phyloP scores from a whole-genome alignment of 441 rosid genomes.

The Flueggea neowawraea region DNA sequence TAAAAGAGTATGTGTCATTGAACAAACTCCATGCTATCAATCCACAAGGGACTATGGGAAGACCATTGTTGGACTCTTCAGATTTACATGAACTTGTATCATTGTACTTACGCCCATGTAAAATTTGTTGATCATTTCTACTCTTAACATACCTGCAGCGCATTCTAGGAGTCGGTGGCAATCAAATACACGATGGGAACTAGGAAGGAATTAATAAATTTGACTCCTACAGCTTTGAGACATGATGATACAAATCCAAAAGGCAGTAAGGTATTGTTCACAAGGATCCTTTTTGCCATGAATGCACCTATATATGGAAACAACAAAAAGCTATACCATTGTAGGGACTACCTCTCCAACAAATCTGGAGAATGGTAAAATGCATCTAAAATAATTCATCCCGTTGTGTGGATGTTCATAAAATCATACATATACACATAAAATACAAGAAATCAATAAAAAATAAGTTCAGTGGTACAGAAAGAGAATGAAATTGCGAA shows the following conservation, averaged over 20 bases:
- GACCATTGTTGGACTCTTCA: conserved; percentile 54
- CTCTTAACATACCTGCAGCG: conserved; percentile 80
- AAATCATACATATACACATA: too few species aligned
- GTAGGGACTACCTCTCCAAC: too few species aligned
- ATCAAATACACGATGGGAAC: not conserved
- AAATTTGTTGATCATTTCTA: conserved; percentile 76
- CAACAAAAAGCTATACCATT: too few species aligned
- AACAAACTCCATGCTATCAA: conserved; percentile 91
- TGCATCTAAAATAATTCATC: too few species aligned
- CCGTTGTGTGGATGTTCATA: too few species aligned
- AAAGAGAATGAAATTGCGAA: not conserved
- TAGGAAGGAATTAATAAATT: too few species aligned
- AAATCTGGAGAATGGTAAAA: too few species aligned
- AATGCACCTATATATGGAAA: too few species aligned
- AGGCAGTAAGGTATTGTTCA: too few species aligned
- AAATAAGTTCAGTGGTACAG: not conserved
- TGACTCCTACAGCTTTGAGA: too few species aligned
- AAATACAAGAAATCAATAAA: not conserved
- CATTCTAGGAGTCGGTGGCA: conserved; percentile 4
- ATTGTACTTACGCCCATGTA: conserved; percentile 47
- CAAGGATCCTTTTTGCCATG: too few species aligned
- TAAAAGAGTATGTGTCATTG: conserved; percentile 71
- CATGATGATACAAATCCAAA: too few species aligned
- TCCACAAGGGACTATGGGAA: conserved; percentile 85
- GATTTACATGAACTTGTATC: conserved; percentile 72